phyloP scores from a whole-genome alignment of 352 stramenopile genomes.

The Pythium phragmitis region DNA sequence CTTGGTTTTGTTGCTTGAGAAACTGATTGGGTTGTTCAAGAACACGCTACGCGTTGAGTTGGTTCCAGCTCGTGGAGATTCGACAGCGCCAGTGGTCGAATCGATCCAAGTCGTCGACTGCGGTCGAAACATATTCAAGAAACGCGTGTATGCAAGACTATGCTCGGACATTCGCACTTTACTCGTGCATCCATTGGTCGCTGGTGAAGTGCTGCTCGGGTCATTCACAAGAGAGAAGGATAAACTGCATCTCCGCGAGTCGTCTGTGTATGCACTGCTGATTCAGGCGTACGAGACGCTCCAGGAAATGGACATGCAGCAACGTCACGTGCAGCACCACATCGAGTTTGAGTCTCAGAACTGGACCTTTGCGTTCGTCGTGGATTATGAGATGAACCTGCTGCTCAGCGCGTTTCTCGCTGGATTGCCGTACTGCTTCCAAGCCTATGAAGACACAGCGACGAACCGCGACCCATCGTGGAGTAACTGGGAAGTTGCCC shows the following conservation, averaged over 20 bases:
- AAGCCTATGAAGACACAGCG: not conserved
- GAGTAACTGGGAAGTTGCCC: constrained; percentile 36
- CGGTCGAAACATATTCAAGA: constrained; percentile 69
- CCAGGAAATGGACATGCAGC: constrained; percentile 84
- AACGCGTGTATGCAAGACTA: constrained; percentile 74
- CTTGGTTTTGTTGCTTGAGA: constrained; percentile 63
- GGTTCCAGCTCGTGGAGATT: constrained; percentile 31
- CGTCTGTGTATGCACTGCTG: constrained; percentile 49
- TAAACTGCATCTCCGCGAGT: constrained; percentile 20
- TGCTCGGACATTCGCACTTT: constrained; percentile 80
- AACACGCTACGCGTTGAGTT: constrained; percentile 59
- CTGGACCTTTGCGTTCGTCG: constrained; percentile 82
- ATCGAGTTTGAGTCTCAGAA: constrained; percentile 85
- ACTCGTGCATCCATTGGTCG: constrained; percentile 64
- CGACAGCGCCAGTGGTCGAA: constrained; percentile 11
- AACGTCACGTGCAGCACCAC: constrained; percentile 59
- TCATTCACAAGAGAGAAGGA: constrained; percentile 38
- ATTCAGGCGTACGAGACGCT: constrained; percentile 62
- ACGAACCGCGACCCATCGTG: not conserved
- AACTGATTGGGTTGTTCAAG: constrained; percentile 64
- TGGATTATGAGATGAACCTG: constrained; percentile 83
- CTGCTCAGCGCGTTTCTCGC: constrained; percentile 65
- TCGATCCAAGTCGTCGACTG: constrained; percentile 63
- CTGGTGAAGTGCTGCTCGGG: constrained; percentile 51
- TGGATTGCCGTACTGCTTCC: constrained; percentile 58